Evolutionary conservation across 768 basidiomycete species (phyloP).

Genomic region (Goffeauzyma gilvescens): DNA sequence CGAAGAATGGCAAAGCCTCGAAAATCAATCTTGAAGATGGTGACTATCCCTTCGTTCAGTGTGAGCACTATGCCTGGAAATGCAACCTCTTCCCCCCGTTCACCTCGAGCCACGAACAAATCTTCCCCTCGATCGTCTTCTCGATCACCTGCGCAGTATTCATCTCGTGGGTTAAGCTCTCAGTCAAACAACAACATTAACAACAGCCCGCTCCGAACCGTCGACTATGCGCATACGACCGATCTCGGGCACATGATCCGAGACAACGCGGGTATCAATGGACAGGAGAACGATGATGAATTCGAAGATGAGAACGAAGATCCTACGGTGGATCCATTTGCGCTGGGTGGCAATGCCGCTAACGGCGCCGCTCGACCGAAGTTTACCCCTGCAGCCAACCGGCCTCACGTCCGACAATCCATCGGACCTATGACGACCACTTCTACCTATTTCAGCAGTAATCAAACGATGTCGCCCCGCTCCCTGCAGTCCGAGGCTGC

Average conservation of each 20-base stretch:
- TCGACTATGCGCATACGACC: constrained; percentile 20
- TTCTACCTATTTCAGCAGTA: not conserved
- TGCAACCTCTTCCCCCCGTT: not conserved
- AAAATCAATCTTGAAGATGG: constrained; percentile 28
- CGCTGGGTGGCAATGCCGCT: too few relatives aligned
- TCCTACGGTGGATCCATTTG: too few relatives aligned
- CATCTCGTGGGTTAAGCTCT: not conserved
- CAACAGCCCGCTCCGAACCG: constrained; percentile 11
- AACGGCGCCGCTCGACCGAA: not conserved
- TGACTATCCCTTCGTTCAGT: too few relatives aligned
- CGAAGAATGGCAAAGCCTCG: constrained; percentile 25
- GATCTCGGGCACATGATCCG: not conserved
- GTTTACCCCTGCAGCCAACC: not conserved
- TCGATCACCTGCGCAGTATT: not conserved
- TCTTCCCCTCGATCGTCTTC: not conserved
- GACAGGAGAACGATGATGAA: not conserved
- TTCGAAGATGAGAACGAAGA: too few relatives aligned
- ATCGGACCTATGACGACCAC: not conserved
- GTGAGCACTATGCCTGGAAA: too few relatives aligned
- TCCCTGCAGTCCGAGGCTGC: constrained; percentile 1
- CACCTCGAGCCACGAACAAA: not conserved
- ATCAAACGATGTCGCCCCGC: constrained; percentile 1
- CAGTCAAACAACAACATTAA: constrained; percentile 6
- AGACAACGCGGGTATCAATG: not conserved
- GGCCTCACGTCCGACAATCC: not conserved